A percentile compares a stretch with the other conserved stretches of the same genome.
Conservation (phyloP, 306 rosid genomes). For the apple (Malus domestica) region DNA sequence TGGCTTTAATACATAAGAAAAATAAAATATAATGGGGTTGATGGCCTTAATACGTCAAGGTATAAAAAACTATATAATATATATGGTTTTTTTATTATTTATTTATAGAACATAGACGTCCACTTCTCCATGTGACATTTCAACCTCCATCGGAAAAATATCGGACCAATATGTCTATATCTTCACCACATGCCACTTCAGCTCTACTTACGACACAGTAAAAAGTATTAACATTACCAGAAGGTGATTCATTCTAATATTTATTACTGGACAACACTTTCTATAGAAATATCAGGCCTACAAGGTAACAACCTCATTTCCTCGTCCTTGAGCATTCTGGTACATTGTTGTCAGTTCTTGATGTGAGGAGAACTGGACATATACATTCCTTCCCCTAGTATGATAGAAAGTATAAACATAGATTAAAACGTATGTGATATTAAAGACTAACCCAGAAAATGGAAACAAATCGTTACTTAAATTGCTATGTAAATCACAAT, state of each 20-base stretch:
- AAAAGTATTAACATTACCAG: background rate
- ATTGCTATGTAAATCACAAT: constrained; percentile 1
- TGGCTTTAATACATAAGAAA: no score
- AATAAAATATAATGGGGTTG: no score
- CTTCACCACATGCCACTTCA: background rate
- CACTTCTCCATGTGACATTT: no score
- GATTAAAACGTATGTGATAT: constrained; percentile 1
- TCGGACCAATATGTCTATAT: background rate
- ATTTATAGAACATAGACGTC: no score
- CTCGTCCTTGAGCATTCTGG: constrained; percentile 85
- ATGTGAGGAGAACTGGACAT: constrained; percentile 96
- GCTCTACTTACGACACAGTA: background rate
- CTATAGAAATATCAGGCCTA: background rate
- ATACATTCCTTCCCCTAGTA: constrained; percentile 93
- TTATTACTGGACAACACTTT: constrained; percentile 6
- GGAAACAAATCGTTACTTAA: background rate
- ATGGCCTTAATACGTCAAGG: no score
- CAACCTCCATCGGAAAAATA: background rate
- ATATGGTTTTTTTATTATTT: no score
- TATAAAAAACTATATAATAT: no score
- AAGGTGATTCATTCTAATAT: background rate
- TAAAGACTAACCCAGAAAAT: background rate
- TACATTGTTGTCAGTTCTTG: constrained; percentile 93
- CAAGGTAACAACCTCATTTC: constrained; percentile 79
- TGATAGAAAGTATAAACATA: constrained; percentile 14